Conservation (phyloP, 305 asterid genomes). For the Solanum hybrid region DNA sequence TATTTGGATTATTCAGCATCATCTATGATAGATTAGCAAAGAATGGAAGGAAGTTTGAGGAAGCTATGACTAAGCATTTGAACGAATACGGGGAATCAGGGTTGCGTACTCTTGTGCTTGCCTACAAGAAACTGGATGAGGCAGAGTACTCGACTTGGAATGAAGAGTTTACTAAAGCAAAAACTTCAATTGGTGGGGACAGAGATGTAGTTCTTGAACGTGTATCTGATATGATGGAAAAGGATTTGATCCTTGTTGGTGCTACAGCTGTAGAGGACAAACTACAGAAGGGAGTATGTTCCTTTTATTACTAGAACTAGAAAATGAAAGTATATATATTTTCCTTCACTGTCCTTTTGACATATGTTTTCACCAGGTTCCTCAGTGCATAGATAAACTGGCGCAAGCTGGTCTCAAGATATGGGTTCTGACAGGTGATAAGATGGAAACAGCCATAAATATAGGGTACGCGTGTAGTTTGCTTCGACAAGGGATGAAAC, state of each 20-base stretch:
- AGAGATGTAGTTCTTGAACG: conserved; percentile 74
- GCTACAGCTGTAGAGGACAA: conserved; percentile 98
- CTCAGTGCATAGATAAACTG: conserved; percentile 92
- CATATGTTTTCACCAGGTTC: conserved; percentile 43
- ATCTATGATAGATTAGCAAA: conserved; percentile 74
- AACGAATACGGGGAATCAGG: conserved; percentile 91
- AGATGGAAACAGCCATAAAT: conserved; percentile 95
- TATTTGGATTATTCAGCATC: conserved; percentile 40
- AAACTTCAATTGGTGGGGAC: conserved; percentile 62
- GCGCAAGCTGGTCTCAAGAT: conserved; percentile 93
- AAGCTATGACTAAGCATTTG: conserved; percentile 61
- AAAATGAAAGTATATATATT: background rate
- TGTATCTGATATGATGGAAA: conserved; percentile 78
- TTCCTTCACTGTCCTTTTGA: background rate
- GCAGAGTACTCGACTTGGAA: conserved; percentile 64
- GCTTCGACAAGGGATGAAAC: conserved; percentile 92
- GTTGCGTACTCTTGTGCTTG: conserved; percentile 76
- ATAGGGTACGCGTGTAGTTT: conserved; percentile 88
- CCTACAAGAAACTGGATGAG: conserved; percentile 69
- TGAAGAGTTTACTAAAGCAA: conserved; percentile 64
- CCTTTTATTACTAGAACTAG: background rate
- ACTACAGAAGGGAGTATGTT: conserved; percentile 76
- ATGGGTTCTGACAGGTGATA: conserved; percentile 98
- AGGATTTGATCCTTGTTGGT: conserved; percentile 75
- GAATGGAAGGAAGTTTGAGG: conserved; percentile 60